Evolutionary conservation across 805 yeast genomes (phyloP).

Genomic region (Clavispora santaluciae): DNA sequence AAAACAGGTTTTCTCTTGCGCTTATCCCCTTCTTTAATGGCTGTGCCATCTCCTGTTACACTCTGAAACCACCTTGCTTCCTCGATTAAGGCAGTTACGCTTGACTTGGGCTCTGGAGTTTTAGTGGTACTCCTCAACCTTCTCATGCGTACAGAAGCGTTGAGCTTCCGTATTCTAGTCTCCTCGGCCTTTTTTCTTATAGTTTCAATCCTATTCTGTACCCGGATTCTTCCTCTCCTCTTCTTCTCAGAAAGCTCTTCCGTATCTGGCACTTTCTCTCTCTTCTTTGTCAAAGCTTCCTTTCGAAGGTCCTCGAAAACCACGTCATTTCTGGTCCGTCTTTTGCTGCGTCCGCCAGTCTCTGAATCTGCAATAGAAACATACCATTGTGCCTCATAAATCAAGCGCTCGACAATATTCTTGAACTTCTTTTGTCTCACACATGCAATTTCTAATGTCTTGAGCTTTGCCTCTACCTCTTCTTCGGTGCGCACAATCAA

Average conservation of each 20-base stretch:
- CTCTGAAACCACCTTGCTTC: constrained; percentile 36
- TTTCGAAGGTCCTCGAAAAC: constrained; percentile 16
- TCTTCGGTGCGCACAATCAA: constrained; percentile 23
- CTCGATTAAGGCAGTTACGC: constrained; percentile 12
- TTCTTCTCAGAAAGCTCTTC: constrained; percentile 2
- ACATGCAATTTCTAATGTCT: constrained; percentile 21
- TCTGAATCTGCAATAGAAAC: constrained; percentile 17
- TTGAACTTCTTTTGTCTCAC: constrained; percentile 26
- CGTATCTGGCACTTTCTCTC: constrained; percentile 14
- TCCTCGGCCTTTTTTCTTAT: constrained; percentile 3
- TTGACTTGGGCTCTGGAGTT: not conserved
- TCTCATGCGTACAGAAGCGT: constrained; percentile 3
- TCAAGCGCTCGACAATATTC: constrained; percentile 25
- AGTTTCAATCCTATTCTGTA: constrained; percentile 1
- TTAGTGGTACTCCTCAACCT: not conserved
- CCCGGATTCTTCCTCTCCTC: constrained; percentile 2
- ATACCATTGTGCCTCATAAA: constrained; percentile 40
- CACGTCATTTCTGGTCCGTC: constrained; percentile 12
- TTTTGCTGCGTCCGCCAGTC: constrained; percentile 11
- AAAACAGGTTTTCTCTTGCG: constrained; percentile 26
- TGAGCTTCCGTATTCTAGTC: not conserved
- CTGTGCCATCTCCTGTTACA: constrained; percentile 32
- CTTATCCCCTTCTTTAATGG: constrained; percentile 30
- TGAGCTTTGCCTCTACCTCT: constrained; percentile 18
- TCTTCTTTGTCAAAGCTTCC: constrained; percentile 8